Evolutionary conservation across 306 rosid genomes (phyloP), one percentile per base, ranked within the genome.

Genomic region (apple (Malus domestica)): DNA sequence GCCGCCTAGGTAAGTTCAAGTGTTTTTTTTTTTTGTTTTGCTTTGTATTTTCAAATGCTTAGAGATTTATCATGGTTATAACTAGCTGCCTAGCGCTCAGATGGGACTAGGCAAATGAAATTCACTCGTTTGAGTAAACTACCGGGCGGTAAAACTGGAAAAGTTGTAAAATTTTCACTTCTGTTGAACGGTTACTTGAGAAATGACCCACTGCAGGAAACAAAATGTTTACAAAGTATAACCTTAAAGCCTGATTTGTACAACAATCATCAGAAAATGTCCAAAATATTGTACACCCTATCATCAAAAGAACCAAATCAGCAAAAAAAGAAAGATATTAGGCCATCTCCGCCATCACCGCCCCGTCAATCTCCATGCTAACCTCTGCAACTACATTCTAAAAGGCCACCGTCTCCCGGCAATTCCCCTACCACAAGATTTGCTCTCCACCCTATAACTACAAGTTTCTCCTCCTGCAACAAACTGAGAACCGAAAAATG

Each of bases 231-330:
- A 84, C 89, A 84, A 23, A 80, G 71, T 57, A 79, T 52, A 25
- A 75, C 81, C 72, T 80, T 27, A 19, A 80, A 74, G 79, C 83
- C 80, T 83, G 68, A 82, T 83, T 80, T 90, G 84, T 90, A 90
- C 96, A 92, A 84, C 71, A 81, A 73, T 16, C 14, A 54, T 67
- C 80, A 74, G 80, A 80, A 62, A 76, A 46, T 63, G 76, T 67
- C 86, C 84, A 82, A 71, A 80, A 78, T 73, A 78, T 76, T 71
- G 66, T 78, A 68, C 70, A 70, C 33, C 68, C 84, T 77, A 71
- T 74, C 68, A 66, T 59, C 72, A 83, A 72, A 72, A 68, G 66
- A 78, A 61, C 85, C 79, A 69, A 68, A 90, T 86, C 45, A 42
- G 45, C 45, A 9, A 40, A 76, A 62, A 55, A 49, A 65, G 11